phyloP scores from a whole-genome alignment of 768 basidiomycete species.

The Tephrocybe sp. region DNA sequence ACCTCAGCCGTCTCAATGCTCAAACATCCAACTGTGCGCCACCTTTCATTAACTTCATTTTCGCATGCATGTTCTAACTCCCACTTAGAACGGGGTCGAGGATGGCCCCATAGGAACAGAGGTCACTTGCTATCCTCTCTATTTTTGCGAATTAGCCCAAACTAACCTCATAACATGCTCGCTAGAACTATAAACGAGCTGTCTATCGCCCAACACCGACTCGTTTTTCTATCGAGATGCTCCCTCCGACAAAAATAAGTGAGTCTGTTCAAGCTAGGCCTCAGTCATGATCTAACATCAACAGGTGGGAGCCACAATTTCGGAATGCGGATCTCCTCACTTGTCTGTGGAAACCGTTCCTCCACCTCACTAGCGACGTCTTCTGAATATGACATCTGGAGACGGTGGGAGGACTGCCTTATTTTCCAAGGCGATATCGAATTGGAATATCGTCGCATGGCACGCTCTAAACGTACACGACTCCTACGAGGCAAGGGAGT shows the following conservation, averaged over 20 bases:
- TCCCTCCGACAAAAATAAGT: constrained; percentile 62
- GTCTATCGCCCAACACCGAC: constrained; percentile 59
- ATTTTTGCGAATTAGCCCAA: too few relatives aligned
- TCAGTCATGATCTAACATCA: constrained; percentile 5
- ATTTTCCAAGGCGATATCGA: constrained; percentile 74
- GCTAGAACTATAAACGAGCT: constrained; percentile 64
- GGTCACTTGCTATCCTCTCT: too few relatives aligned
- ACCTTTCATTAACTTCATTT: background rate
- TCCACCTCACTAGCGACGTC: constrained; percentile 36
- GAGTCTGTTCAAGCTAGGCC: constrained; percentile 14
- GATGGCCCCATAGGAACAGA: constrained; percentile 15
- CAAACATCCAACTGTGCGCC: constrained; percentile 5
- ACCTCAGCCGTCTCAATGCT: constrained; percentile 6
- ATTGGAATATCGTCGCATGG: constrained; percentile 58
- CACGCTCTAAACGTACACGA: constrained; percentile 66
- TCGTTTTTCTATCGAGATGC: constrained; percentile 58
- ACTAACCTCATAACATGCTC: too few relatives aligned
- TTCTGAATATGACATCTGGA: constrained; percentile 70
- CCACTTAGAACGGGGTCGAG: constrained; percentile 7
- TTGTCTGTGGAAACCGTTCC: constrained; percentile 34
- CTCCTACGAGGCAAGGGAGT: constrained; percentile 74
- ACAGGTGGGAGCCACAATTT: constrained; percentile 56
- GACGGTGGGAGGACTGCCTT: constrained; percentile 83
- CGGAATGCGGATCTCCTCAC: constrained; percentile 60
- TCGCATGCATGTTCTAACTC: background rate